Evolutionary conservation across 176 grass and related monocot genomes (phyloP), one percentile per base, ranked within the genome.

Genomic region (Bothriochloa decipiens): DNA sequence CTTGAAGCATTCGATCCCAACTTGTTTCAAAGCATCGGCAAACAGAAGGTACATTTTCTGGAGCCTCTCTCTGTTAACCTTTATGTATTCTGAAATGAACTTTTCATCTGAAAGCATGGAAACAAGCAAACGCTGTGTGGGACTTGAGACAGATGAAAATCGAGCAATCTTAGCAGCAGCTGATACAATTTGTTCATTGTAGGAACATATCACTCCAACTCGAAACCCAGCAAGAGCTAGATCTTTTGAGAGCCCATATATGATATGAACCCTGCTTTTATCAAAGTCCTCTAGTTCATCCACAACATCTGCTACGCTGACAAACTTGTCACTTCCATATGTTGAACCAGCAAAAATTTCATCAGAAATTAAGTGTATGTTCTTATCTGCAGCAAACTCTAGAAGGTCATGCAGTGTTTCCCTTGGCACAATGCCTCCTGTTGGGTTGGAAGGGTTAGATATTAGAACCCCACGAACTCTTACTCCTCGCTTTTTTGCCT

Each of bases 281-380:
- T 98, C 91, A 63, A 92, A 87, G 70, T 69, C 89, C 80, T 95
- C 89, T 85, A 87, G 72, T 64, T 90, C 80, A 65, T 92, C 74
- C 42, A 93, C 45, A 69, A 93, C 27, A 22, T 95, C 96, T 20
- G 89, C 89, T 39, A 95, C 85, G 22, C 96, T 95, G 23, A 88
- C 89, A 87, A 98, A 98, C 74, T 89, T 86, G 26, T 73, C 78
- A 57, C 25, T 77, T 76, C 79, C 96, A 78, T 91, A 90, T 22
- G 81, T 91, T 60, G 96, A 98, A 25, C 96, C 96, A 75, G 93
- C 96, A 93, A 93, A 98, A 40, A 98, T 77, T 87, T 98, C 96
- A 83, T 98, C 93, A 92, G 89, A 98, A 74, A 98, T 95, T 3
- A 98, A 88, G 87, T 98, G 96, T 67, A 98, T 95, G 74, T 95